These are phyloP conservation scores for Pistacia atlantica DNA, from an alignment of 345 rosid species.

Conservation along the genomic window DNA sequence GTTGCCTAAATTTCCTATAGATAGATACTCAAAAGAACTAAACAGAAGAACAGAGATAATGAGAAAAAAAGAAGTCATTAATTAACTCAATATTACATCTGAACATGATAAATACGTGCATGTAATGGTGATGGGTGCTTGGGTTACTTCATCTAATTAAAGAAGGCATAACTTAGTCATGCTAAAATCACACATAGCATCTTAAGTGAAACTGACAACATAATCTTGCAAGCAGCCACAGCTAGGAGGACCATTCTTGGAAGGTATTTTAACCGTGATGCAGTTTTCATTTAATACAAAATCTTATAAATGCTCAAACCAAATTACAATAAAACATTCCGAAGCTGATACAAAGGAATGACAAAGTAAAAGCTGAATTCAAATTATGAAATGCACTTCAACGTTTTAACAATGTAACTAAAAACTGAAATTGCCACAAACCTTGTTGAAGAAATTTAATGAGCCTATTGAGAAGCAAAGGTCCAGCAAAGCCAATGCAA, in stretches of 20 bases:
- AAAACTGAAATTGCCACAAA: constrained; percentile 27
- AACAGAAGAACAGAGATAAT: background rate
- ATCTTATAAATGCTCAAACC: background rate
- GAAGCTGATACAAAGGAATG: constrained; percentile 2
- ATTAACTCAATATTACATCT: background rate
- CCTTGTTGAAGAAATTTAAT: constrained; percentile 85
- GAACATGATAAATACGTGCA: background rate
- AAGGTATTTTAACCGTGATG: background rate
- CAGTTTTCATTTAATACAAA: background rate
- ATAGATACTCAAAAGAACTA: background rate
- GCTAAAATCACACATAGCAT: background rate
- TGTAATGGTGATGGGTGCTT: background rate
- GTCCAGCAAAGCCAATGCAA: constrained; percentile 78
- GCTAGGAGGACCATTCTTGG: background rate
- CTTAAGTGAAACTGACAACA: background rate
- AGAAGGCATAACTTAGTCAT: background rate
- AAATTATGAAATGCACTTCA: constrained; percentile 7
- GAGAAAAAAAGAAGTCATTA: background rate
- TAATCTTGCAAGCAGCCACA: background rate
- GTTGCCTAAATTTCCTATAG: background rate
- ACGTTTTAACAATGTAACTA: background rate
- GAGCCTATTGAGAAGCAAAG: constrained; percentile 80
- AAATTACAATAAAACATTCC: background rate
- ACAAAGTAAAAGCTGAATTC: background rate
- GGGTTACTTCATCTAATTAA: background rate